Base-by-base conservation (phyloP, 805 yeast genomes). In the Yarrowia phangngaensis region DNA sequence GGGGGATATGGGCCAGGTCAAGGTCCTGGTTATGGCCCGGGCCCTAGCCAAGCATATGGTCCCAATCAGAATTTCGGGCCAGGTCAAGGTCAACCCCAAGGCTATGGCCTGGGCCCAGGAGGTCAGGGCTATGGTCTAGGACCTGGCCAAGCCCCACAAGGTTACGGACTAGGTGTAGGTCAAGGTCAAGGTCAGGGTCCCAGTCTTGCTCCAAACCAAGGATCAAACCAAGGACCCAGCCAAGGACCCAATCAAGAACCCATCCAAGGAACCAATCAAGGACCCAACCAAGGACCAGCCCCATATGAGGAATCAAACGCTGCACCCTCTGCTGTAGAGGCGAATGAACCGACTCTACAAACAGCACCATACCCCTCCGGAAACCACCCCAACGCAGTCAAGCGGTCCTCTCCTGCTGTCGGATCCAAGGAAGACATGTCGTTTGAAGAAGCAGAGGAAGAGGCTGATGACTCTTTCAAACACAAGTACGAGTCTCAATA, bases 11-110 rank as follows among this genome's bases (percentile, higher is more conserved):
- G 24, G 9, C 24, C 24, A 8, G 24, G 41, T 4, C 43, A 16
- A n/a, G 24, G 36, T 14, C 22, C 38, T 20, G 50, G 52, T 3
- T 54, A 20, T 19, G 12, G 12, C 16, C 52, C 56, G 6, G 56
- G 55, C 2, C 52, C 45, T 16, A 43, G 50, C 6, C 41, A 33
- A 15, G 53, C 32, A 13, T 24, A 28, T 20, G 50, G 36, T 20
- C 53, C 54, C 6, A 22, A 20, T 3, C 30, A 22, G 13, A 8
- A 27, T 27, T n/a, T n/a, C n/a, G n/a, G n/a, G n/a, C n/a, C n/a
- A n/a, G n/a, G n/a, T n/a, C n/a, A n/a, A n/a, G n/a, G n/a, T n/a
- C n/a, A n/a, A n/a, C n/a, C n/a, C n/a, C n/a, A n/a, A n/a, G n/a
- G n/a, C n/a, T n/a, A n/a, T n/a, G n/a, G n/a, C n/a, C n/a, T n/a